Base-by-base conservation (phyloP, 1,139 yeast species). In the Keqinozyma sinolaborantium region DNA sequence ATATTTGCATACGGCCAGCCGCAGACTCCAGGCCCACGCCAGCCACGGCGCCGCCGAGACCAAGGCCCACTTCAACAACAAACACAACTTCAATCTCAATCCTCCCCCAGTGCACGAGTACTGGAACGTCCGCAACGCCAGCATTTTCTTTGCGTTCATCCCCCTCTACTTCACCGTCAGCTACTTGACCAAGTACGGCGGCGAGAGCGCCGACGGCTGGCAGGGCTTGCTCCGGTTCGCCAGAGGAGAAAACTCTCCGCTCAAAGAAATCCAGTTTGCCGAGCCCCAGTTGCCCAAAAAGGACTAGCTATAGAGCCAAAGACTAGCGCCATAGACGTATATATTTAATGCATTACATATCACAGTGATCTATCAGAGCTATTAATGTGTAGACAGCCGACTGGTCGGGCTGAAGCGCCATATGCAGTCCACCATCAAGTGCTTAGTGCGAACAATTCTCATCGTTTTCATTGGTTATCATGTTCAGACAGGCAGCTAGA, bases 61-160 rank as follows among this genome's bases (percentile, higher is more conserved):
- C 11, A 51, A 53, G 31, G 41, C 58, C 14, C 39, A 66, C 9
- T 69, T 69, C 58, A 60, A 51, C 50, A 69, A 69, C 56, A 68
- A 65, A 42, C 50, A 56, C 52, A 60, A 64, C 48, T 69, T 69
- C 55, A 60, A 69, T 49, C 59, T 58, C 41, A 56, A 55, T 40
- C 74, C 74, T 25, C 75, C 75, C 25, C 74, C 67, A 36, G 69
- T 66, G 28, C 75, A 69, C 42, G 65, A 62, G 44, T 69, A 68
- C 55, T 69, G 75, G 75, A 64, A 61, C 48, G 48, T 51, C 16
- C 58, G 64, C 40, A 67, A 68, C 45, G 54, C 63, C 31, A 47
- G 58, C 15, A 57, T 65, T 25, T 50, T 64, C 29, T 41, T 67
- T 33, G 70, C 69, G 20, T 60, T 65, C 36, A 50, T 64, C 28